Evolutionary conservation across 2,329 filamentous ascomycete genomes (phyloP), one percentile per base, ranked within the genome.

Genomic region (Phyllosticta capitalensis): DNA sequence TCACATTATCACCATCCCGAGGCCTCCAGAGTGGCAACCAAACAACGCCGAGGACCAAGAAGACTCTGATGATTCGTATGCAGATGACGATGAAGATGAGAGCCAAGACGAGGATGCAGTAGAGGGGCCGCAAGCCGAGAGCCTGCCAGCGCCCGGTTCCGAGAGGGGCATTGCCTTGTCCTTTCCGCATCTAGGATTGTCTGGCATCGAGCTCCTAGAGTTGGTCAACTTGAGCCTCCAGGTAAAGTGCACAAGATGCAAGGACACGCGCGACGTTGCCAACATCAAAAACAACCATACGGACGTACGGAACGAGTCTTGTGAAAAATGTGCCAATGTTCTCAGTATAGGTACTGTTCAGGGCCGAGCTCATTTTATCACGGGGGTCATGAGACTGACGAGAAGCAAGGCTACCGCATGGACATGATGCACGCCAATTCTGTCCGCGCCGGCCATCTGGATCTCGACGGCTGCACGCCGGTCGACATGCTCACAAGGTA

Each of bases 161-260:
- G 88, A 90, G 67, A 78, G 80, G 57, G 89, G 89, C 22, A 87
- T 89, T n/a, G 83, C 88, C 58, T 78, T 95, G 7, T 90, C 86
- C 0, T 90, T 94, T 65, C 90, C 90, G 0, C 84, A 81, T 24
- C 76, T 94, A 61, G 88, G 92, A 66, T 80, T 95, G 1, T 81
- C 90, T 68, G 83, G 86, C 45, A 86, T 94, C 62, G 89, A 94
- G 67, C 74, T 94, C 1, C 77, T 95, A 9, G 84, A 92, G 65
- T 73, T 92, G 1, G 76, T 80, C 0, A 78, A 82, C 22, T 75
- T 94, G 30, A 85, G 82, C 61, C 76, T 94, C 63, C 87, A 82
- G 2, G 78, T 90, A 63, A 92, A 91, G 69, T 95, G 90, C 70
- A 83, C 86, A 56, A 83, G 90, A 45, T 95, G 90, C 78, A 91